These are phyloP conservation scores for Picea mariana DNA, from an alignment of 83 land plant genomes.

Conservation along the genomic window DNA sequence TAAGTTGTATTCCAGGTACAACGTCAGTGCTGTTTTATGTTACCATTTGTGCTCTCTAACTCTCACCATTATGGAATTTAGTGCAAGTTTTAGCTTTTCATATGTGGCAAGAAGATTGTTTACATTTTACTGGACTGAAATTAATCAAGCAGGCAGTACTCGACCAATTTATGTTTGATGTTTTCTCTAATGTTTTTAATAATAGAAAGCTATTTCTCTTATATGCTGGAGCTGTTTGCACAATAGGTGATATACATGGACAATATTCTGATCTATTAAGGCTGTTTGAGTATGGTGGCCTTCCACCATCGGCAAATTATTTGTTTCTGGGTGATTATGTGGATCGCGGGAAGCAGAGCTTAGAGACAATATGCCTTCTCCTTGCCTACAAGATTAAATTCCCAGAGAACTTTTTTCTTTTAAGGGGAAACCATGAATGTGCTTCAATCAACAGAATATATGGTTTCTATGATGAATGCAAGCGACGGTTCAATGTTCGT, in stretches of 20 bases:
- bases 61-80: too few relatives aligned
- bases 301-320: constrained; percentile 65
- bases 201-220: too few relatives aligned
- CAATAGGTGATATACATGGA: constrained; percentile 71
- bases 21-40: too few relatives aligned
- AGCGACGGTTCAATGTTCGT: constrained; percentile 64
- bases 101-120: too few relatives aligned
- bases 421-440: constrained; percentile 63
- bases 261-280: constrained; percentile 64
- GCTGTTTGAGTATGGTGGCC: constrained; percentile 73
- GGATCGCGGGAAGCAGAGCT: constrained; percentile 58
- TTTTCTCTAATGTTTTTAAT: too few relatives aligned
- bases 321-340: constrained; percentile 68
- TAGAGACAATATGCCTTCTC: constrained; percentile 67
- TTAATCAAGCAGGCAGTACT: too few relatives aligned
- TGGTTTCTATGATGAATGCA: constrained; percentile 74
- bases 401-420: constrained; percentile 63
- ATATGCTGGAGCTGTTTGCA: too few relatives aligned
- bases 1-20: too few relatives aligned
- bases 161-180: too few relatives aligned
- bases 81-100: too few relatives aligned
- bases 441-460: constrained; percentile 63
- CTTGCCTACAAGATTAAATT: constrained; percentile 57
- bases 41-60: too few relatives aligned
- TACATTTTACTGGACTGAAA: too few relatives aligned